Conservation (phyloP, 345 rosid species). For the Acer yangbiense region DNA sequence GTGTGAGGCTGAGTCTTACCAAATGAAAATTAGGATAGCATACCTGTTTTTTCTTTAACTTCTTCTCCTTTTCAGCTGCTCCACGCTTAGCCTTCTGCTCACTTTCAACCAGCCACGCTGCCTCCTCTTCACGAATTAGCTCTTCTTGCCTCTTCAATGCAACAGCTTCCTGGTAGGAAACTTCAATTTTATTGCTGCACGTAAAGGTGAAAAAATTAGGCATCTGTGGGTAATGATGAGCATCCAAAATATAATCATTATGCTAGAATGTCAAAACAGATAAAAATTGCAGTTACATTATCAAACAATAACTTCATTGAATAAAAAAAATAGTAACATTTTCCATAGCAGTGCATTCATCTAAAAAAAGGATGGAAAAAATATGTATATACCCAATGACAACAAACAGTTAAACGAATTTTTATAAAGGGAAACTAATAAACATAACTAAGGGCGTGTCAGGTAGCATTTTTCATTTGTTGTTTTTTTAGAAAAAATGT, state of each 20-base stretch:
- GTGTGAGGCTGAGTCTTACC: background rate
- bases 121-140: constrained; percentile 96
- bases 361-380: background rate
- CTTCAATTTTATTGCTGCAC: constrained; percentile 82
- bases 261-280: background rate
- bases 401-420: background rate
- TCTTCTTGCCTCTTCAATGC: constrained; percentile 93
- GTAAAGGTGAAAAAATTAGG: constrained; percentile 21
- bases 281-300: background rate
- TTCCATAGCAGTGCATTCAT: background rate
- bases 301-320: background rate
- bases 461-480: too few relatives aligned
- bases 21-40: background rate
- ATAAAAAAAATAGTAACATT: background rate
- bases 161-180: constrained; percentile 93
- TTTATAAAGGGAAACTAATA: background rate
- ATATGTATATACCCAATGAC: background rate
- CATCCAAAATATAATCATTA: background rate
- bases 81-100: constrained; percentile 86
- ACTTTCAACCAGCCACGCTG: constrained; percentile 71
- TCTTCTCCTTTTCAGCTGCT: constrained; percentile 73
- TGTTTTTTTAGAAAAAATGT: too few relatives aligned
- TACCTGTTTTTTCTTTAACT: constrained; percentile 91
- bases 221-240: background rate
- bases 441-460: background rate